Percentiles rank a stretch among this genome's conserved stretches.
These are phyloP conservation scores for Trichoderma virens DNA, from an alignment of 495 filamentous ascomycete species.

Conservation along the genomic window DNA sequence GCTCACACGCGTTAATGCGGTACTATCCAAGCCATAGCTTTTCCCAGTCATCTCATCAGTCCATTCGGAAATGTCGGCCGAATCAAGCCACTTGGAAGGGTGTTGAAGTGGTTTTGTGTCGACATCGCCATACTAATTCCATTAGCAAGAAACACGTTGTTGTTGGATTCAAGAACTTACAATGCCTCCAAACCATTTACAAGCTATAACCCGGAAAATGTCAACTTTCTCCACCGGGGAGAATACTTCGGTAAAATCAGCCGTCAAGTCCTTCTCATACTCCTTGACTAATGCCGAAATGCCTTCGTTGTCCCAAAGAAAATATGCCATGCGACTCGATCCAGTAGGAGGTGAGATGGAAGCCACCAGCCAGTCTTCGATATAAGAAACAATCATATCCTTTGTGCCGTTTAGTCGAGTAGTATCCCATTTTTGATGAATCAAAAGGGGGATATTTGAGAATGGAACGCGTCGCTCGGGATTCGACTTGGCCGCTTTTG, in stretches of 20 bases:
- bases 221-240: background rate
- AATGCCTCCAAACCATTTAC: background rate
- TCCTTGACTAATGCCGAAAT: background rate
- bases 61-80: background rate
- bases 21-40: background rate
- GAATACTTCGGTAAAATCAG: background rate
- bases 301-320: background rate
- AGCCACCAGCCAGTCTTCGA: background rate
- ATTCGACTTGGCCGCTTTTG: background rate
- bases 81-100: background rate
- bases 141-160: background rate
- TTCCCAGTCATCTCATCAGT: slow-evolving; percentile 1
- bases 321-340: background rate
- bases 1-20: background rate
- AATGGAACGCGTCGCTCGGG: background rate
- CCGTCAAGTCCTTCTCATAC: background rate
- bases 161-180: background rate
- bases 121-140: background rate
- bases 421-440: background rate
- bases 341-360: background rate
- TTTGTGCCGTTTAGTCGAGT: background rate
- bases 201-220: background rate
- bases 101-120: background rate
- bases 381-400: background rate
- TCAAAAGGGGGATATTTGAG: background rate